Conservation (phyloP, 306 rosid genomes). For the Abrus precatorius region DNA sequence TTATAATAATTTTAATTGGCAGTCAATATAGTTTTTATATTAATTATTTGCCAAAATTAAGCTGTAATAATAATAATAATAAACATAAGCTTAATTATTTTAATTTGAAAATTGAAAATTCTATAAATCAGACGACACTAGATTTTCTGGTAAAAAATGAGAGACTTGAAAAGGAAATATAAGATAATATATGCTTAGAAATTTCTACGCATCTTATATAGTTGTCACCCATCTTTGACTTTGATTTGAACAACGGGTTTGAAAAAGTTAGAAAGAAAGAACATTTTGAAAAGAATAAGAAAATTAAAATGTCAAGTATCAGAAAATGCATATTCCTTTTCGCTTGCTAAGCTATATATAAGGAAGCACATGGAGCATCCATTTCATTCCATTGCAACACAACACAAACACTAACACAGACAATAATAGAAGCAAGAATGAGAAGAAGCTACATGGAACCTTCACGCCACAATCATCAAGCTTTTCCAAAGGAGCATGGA, state of each 20-base stretch:
- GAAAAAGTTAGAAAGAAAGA: neutral
- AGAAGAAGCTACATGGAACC: conserved; percentile 47
- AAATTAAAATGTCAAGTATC: neutral
- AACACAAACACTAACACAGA: conserved; percentile 14
- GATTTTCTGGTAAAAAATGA: neutral
- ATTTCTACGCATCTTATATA: neutral
- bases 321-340: conserved; percentile 1
- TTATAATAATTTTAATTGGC: no score
- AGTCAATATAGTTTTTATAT: no score
- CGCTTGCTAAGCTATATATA: conserved; percentile 44
- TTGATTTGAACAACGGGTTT: conserved; percentile 6
- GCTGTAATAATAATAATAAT: no score
- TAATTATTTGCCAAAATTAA: no score
- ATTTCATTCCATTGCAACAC: conserved; percentile 12
- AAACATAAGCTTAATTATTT: neutral
- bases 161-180: neutral
- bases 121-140: neutral
- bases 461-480: conserved; percentile 15
- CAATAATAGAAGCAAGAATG: conserved; percentile 40
- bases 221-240: conserved; percentile 50
- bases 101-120: neutral
- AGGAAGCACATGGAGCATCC: conserved; percentile 29
- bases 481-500: conserved; percentile 19
- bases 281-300: neutral
- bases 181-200: neutral